Percentiles rank a stretch among this genome's conserved stretches.
Conservation (phyloP, 106 monocot genomes). For the Dioscorea dumetorum region DNA sequence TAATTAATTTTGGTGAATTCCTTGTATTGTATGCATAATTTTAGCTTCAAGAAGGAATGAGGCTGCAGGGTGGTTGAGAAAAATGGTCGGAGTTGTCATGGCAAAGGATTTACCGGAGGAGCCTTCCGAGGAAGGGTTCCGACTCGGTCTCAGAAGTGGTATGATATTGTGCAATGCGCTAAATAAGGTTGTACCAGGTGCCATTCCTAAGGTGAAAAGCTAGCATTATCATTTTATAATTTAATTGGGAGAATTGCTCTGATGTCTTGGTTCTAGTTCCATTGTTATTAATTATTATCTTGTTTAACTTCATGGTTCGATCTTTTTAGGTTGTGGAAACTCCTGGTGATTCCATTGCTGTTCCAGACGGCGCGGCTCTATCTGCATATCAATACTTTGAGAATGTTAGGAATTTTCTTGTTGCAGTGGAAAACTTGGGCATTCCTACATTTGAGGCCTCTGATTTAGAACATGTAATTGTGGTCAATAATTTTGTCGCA, state of each 20-base stretch:
- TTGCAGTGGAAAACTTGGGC: constrained; percentile 73
- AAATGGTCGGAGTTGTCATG: constrained; percentile 39
- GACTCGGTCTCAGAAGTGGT: constrained; percentile 69
- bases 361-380: constrained; percentile 77
- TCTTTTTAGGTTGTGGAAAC: constrained; percentile 67
- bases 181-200: constrained; percentile 73
- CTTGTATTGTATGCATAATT: constrained; percentile 1
- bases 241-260: too few relatives aligned
- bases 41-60: constrained; percentile 72
- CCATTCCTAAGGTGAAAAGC: constrained; percentile 52
- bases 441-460: constrained; percentile 90
- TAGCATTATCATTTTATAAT: not conserved
- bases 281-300: not conserved
- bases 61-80: constrained; percentile 75
- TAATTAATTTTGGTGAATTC: too few relatives aligned
- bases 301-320: not conserved
- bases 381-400: constrained; percentile 97
- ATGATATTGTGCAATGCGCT: constrained; percentile 84
- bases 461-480: constrained; percentile 73
- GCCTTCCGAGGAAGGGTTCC: constrained; percentile 84
- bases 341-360: constrained; percentile 47
- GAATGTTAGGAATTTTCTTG: constrained; percentile 92
- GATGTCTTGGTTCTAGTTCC: too few relatives aligned
- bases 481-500: too few relatives aligned
- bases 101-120: constrained; percentile 75